Percentiles rank a stretch among this genome's conserved stretches.
phyloP scores from a whole-genome alignment of 805 yeast species.

The Candida andamanensis region DNA sequence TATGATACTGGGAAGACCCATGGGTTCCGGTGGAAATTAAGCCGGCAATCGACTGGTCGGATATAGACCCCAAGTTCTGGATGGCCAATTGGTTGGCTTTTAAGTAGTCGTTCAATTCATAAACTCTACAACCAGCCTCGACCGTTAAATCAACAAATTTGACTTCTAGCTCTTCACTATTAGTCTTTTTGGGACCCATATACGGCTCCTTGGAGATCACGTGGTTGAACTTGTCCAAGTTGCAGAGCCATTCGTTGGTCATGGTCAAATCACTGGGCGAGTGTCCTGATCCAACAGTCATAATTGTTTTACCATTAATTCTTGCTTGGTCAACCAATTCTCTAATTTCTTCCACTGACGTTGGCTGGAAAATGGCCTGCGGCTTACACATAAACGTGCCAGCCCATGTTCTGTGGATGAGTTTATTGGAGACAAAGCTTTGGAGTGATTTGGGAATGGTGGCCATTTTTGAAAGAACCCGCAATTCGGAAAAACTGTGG shows the following conservation, averaged over 20 bases:
- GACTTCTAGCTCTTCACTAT: conserved; percentile 31
- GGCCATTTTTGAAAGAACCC: not conserved
- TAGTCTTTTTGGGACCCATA: conserved; percentile 30
- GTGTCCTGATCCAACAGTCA: conserved; percentile 90
- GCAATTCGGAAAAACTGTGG: too few relatives aligned
- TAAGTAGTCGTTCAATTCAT: conserved; percentile 64
- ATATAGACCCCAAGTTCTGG: conserved; percentile 89
- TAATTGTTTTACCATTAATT: conserved; percentile 54
- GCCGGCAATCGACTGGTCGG: conserved; percentile 94
- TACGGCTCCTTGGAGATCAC: conserved; percentile 46
- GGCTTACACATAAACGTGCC: conserved; percentile 79
- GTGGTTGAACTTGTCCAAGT: conserved; percentile 68
- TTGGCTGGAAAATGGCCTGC: conserved; percentile 74
- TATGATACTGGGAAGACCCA: conserved; percentile 92
- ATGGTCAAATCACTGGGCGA: conserved; percentile 90
- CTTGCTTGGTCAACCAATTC: conserved; percentile 65
- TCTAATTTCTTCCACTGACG: conserved; percentile 59
- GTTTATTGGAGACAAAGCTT: conserved; percentile 34
- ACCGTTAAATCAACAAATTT: conserved; percentile 84
- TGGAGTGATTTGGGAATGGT: conserved; percentile 26
- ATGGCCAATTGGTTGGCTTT: conserved; percentile 59
- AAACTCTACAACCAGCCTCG: conserved; percentile 87
- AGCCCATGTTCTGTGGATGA: conserved; percentile 78
- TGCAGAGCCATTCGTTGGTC: conserved; percentile 84
- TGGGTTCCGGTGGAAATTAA: conserved; percentile 95